Evolutionary conservation across 73 alveolate species (phyloP), one percentile per base, ranked within the genome.

Genomic region (Paramecium bursaria): DNA sequence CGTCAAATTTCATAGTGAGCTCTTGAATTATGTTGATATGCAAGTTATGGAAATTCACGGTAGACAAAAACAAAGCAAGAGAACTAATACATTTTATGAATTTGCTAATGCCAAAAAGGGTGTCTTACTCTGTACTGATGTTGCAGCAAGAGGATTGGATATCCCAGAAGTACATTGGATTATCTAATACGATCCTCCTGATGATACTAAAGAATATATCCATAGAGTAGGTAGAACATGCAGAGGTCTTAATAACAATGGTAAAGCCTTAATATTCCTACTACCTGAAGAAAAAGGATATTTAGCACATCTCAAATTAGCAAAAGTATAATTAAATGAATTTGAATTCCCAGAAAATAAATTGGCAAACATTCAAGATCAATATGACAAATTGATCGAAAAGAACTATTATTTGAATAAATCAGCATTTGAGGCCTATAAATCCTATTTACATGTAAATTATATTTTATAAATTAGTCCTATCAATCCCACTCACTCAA

Each of bases 201-300:
- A 98, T 95, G 99, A 97, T 74, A 99, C 99, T 19, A 90, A 90
- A 90, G 99, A 98, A 88, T 98, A 98, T 85, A 96, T 98, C 46
- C 99, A 98, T 90, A 86, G 99, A 74, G 99, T 98, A 0, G 99
- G 99, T 46, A 90, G 99, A 54, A 98, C 99, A 1, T 99, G 99
- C 22, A 88, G 99, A 91, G 99, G 99, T 14, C 97, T 98, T 5
- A 80, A 75, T 73, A 17, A 86, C n/a, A 46, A 75, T 25, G 99
- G 99, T 27, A 96, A 94, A 73, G 99, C 99, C 2, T 86, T 98
- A 60, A 86, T 98, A n/a, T 95, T 98, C 97, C 85, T 98, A 73
- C 90, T 97, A 57, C 99, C 99, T 21, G 95, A 96, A 86, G 99
- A 97, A 87, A 87, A 93, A 3, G 99, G 97, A 11, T 95, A 95